Conservation (phyloP, 495 filamentous ascomycete species). For the Aspergillus bridgeri region DNA sequence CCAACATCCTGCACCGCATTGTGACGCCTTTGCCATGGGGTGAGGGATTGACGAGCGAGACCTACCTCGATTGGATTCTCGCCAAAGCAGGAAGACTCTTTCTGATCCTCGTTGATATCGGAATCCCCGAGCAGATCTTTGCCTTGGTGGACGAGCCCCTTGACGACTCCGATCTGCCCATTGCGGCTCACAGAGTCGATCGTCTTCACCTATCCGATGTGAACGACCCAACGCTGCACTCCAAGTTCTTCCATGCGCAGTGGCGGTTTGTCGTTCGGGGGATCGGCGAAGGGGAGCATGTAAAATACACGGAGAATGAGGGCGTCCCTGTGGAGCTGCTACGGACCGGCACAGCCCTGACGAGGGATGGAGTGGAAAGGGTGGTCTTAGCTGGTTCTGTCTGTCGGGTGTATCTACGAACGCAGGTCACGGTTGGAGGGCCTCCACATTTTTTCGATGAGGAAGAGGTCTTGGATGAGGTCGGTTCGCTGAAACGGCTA, state of each 20-base stretch:
- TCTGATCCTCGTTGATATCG: conserved; percentile 75
- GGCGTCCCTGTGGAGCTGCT: conserved; percentile 74
- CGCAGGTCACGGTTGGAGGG: conserved; percentile 61
- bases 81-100: conserved; percentile 75
- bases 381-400: conserved; percentile 52
- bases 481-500: conserved; percentile 59
- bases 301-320: conserved; percentile 72
- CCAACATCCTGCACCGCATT: conserved; percentile 60
- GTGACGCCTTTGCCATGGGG: conserved; percentile 74
- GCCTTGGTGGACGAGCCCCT: conserved; percentile 78
- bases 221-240: conserved; percentile 61
- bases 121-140: conserved; percentile 81
- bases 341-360: conserved; percentile 47
- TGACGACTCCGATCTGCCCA: conserved; percentile 85
- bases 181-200: conserved; percentile 67
- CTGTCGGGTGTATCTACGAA: conserved; percentile 60
- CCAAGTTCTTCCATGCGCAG: conserved; percentile 75
- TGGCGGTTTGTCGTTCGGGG: conserved; percentile 75
- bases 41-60: conserved; percentile 84
- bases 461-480: conserved; percentile 66
- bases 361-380: conserved; percentile 57
- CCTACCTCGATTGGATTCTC: conserved; percentile 91
- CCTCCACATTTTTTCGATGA: conserved; percentile 55
- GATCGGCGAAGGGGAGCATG: conserved; percentile 65
- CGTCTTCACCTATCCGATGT: conserved; percentile 58